phyloP scores from a whole-genome alignment of 1,284 basidiomycete genomes.

The Spongispora temasekensis region DNA sequence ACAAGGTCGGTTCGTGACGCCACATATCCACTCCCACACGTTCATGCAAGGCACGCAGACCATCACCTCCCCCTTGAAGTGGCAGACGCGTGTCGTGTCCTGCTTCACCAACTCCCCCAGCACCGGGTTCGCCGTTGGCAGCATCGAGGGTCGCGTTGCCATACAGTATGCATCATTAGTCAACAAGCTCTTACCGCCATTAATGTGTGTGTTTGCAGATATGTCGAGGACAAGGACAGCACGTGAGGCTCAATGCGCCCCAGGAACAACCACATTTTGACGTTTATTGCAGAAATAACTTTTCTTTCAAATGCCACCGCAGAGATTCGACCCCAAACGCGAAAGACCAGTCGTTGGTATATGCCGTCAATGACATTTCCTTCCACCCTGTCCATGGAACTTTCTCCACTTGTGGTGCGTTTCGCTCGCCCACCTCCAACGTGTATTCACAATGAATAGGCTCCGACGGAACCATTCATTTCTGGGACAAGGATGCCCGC shows the following conservation, averaged over 20 bases:
- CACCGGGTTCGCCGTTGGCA: constrained; percentile 89
- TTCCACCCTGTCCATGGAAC: constrained; percentile 95
- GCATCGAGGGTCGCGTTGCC: constrained; percentile 93
- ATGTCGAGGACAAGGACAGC: constrained; percentile 78
- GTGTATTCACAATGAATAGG: constrained; percentile 41
- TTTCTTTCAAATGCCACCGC: constrained; percentile 96
- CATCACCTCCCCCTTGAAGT: constrained; percentile 84
- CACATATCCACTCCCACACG: not conserved
- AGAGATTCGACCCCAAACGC: constrained; percentile 63
- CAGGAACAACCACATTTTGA: constrained; percentile 12
- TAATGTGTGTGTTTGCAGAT: constrained; percentile 47
- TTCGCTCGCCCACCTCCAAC: constrained; percentile 27
- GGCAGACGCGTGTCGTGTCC: constrained; percentile 90
- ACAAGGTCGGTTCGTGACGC: constrained; percentile 53
- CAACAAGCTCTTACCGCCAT: not conserved
- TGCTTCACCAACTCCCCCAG: constrained; percentile 76
- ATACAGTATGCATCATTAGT: constrained; percentile 81
- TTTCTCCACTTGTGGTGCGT: constrained; percentile 88
- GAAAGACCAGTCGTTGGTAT: constrained; percentile 83
- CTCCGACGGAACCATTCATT: constrained; percentile 79
- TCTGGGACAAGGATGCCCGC: constrained; percentile 90
- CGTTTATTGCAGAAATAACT: constrained; percentile 65
- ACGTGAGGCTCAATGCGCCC: constrained; percentile 42
- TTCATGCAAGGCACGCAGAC: constrained; percentile 46
- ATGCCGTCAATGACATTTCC: constrained; percentile 87